Evolutionary conservation across 192 early-diverging fungal genomes (phyloP).

Genomic region (Umbelopsis sp.): DNA sequence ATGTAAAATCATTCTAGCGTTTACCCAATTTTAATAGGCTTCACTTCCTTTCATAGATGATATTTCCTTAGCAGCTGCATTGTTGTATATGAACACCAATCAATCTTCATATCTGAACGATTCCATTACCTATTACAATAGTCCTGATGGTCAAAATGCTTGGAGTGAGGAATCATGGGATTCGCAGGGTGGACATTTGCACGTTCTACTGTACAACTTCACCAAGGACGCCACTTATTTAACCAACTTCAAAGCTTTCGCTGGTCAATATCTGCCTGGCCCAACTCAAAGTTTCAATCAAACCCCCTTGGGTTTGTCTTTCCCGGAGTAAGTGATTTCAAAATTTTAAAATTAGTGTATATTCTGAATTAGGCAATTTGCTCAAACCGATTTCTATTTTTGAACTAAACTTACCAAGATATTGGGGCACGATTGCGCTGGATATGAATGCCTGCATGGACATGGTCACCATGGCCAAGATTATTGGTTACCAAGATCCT

Average conservation of each 20-base stretch:
- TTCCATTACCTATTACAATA: constrained; percentile 35
- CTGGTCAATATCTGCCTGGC: constrained; percentile 37
- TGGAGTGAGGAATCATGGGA: constrained; percentile 54
- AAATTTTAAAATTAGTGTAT: constrained; percentile 26
- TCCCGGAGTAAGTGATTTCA: constrained; percentile 32
- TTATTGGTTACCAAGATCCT: constrained; percentile 25
- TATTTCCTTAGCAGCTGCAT: constrained; percentile 48
- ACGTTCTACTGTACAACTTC: constrained; percentile 45
- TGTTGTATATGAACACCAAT: constrained; percentile 49
- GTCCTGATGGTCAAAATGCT: constrained; percentile 10
- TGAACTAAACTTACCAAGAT: constrained; percentile 15
- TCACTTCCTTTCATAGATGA: constrained; percentile 38
- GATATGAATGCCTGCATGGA: constrained; percentile 45
- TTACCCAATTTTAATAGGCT: not conserved
- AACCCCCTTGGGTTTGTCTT: constrained; percentile 55
- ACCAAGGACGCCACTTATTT: constrained; percentile 44
- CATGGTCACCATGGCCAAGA: constrained; percentile 47
- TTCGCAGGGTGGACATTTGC: constrained; percentile 46
- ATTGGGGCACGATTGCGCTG: constrained; percentile 53
- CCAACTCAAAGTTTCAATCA: constrained; percentile 39
- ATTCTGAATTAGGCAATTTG: constrained; percentile 10
- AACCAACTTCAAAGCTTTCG: constrained; percentile 37
- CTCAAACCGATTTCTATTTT: not conserved
- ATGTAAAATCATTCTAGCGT: not conserved
- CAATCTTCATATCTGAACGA: constrained; percentile 38